Conservation (phyloP, 441 rosid genomes). For the Viola pubescens region DNA sequence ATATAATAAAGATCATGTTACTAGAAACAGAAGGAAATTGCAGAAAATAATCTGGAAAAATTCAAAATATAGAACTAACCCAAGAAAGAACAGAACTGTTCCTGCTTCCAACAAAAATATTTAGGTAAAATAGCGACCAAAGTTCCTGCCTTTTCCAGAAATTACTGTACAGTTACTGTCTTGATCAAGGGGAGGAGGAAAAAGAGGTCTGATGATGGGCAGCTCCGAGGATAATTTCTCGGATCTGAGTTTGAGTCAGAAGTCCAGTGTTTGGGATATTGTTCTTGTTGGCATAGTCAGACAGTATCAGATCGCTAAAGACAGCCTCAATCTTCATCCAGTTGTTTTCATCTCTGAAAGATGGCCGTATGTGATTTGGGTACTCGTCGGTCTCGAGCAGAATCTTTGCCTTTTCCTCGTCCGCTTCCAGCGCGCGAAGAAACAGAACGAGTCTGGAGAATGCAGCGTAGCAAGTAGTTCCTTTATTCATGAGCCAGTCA, state of each 20-base stretch:
- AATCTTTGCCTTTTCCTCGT: background rate
- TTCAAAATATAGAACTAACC: no score
- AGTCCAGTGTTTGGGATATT: background rate
- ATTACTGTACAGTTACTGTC: no score
- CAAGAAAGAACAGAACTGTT: no score
- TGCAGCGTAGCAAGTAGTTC: background rate
- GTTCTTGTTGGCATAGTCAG: conserved; percentile 2
- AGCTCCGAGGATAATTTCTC: background rate
- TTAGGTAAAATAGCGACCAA: no score
- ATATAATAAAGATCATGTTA: no score
- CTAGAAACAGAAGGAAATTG: no score
- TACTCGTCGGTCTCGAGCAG: background rate
- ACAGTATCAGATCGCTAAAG: background rate
- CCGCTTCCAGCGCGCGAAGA: background rate
- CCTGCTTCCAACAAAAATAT: no score
- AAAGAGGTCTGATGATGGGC: background rate
- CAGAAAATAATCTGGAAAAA: no score
- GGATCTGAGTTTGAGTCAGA: background rate
- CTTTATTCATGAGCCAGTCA: background rate
- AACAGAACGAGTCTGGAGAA: background rate
- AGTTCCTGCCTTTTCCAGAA: no score
- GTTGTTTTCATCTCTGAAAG: background rate
- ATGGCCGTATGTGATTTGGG: background rate
- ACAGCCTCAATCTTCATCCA: background rate
- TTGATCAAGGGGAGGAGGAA: background rate